Evolutionary conservation across 73 alveolate genomes (phyloP).

Genomic region (Durusdinium trenchii): DNA sequence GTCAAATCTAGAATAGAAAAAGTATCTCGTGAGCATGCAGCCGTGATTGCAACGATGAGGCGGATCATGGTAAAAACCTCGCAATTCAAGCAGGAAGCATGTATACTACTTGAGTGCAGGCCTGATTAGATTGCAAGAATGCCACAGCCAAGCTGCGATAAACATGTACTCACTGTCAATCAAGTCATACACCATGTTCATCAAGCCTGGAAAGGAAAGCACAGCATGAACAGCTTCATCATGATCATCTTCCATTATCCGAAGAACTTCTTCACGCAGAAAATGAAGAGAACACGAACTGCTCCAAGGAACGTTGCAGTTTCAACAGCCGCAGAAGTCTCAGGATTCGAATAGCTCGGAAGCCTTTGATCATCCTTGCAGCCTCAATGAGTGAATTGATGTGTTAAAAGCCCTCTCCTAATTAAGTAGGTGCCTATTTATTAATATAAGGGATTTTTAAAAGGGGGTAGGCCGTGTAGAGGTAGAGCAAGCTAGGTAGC

Average conservation of each 20-base stretch:
- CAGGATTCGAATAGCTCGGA: constrained; percentile 76
- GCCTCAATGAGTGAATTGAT: not conserved
- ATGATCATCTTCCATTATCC: too few relatives aligned
- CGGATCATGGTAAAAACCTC: constrained; percentile 90
- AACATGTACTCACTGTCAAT: constrained; percentile 91
- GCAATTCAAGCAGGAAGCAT: not conserved
- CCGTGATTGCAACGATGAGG: constrained; percentile 88
- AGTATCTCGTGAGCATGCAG: not conserved
- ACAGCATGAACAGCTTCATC: too few relatives aligned
- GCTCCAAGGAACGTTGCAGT: constrained; percentile 58
- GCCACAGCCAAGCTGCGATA: constrained; percentile 27
- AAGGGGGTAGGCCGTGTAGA: too few relatives aligned
- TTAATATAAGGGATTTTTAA: too few relatives aligned
- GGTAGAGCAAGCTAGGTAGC: too few relatives aligned
- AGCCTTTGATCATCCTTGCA: constrained; percentile 91
- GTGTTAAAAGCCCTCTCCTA: not conserved
- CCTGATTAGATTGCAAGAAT: not conserved
- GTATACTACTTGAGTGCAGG: not conserved
- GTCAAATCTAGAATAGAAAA: not conserved
- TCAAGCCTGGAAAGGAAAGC: too few relatives aligned
- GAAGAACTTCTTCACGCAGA: too few relatives aligned
- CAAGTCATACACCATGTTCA: constrained; percentile 92
- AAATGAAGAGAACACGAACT: not conserved
- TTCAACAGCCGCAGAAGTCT: constrained; percentile 83
- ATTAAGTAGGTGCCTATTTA: too few relatives aligned